phyloP scores from a whole-genome alignment of 2,329 filamentous ascomycete genomes.

The Sporothrix dimorphospora region DNA sequence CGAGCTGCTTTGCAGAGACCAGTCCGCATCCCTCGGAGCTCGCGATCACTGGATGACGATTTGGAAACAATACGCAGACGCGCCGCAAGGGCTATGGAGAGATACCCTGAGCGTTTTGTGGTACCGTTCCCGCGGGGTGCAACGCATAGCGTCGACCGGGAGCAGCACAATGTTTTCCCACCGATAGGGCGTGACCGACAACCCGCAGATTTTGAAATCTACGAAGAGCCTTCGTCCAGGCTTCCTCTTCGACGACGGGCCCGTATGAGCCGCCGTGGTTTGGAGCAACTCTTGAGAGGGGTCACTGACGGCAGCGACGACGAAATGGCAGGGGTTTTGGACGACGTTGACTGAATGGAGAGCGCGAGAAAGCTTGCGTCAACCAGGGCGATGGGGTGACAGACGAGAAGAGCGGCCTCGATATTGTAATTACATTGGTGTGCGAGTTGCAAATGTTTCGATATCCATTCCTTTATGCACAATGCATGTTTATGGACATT shows the following conservation, averaged over 20 bases:
- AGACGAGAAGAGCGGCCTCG: background rate
- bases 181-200: background rate
- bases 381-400: background rate
- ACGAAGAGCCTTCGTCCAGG: background rate
- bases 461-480: background rate
- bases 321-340: background rate
- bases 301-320: background rate
- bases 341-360: background rate
- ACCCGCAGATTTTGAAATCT: background rate
- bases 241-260: background rate
- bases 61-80: background rate
- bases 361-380: background rate
- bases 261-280: background rate
- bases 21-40: background rate
- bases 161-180: background rate
- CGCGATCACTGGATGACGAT: conserved; percentile 7
- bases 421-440: background rate
- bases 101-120: background rate
- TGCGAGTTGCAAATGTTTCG: too few species aligned
- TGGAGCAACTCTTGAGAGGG: background rate
- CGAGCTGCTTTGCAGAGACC: background rate
- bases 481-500: background rate
- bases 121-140: background rate
- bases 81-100: background rate
- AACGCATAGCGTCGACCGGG: background rate